Evolutionary conservation across 2,329 filamentous ascomycete genomes (phyloP).

Genomic region (Fusarium sororula): DNA sequence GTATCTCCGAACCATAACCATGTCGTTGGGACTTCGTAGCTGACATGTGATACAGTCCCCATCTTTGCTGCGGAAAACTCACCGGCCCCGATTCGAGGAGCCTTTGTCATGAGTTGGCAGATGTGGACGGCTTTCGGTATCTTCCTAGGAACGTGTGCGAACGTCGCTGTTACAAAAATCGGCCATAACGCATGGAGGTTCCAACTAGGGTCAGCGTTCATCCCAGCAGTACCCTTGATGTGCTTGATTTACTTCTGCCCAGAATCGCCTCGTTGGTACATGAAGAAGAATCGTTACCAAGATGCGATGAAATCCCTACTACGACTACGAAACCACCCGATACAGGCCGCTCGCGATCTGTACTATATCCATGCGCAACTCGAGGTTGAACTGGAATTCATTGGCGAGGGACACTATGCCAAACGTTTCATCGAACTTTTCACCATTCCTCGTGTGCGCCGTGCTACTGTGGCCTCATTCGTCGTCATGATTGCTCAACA

Average conservation of each 20-base stretch:
- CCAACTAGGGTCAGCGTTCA: slow-evolving; percentile 71
- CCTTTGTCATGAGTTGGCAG: slow-evolving; percentile 85
- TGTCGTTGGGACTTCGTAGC: neutral
- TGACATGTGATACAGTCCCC: slow-evolving; percentile 64
- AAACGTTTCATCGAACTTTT: slow-evolving; percentile 73
- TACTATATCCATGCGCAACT: slow-evolving; percentile 74
- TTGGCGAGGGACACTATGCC: slow-evolving; percentile 64
- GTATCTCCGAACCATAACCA: neutral
- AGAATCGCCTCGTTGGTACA: slow-evolving; percentile 71
- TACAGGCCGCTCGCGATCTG: slow-evolving; percentile 69
- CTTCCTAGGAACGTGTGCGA: slow-evolving; percentile 68
- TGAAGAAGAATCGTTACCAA: slow-evolving; percentile 70
- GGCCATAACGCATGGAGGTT: slow-evolving; percentile 64
- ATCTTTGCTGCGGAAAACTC: slow-evolving; percentile 81
- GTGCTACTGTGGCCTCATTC: slow-evolving; percentile 79
- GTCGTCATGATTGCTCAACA: slow-evolving; percentile 84
- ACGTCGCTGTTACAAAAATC: slow-evolving; percentile 57
- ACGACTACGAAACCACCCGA: slow-evolving; percentile 60
- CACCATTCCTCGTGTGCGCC: slow-evolving; percentile 73
- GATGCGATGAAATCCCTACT: slow-evolving; percentile 67
- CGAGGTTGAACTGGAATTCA: slow-evolving; percentile 64
- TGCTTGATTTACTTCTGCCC: slow-evolving; percentile 72
- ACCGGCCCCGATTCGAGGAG: slow-evolving; percentile 74
- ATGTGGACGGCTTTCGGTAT: slow-evolving; percentile 73
- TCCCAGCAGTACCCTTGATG: slow-evolving; percentile 65